Base-by-base conservation (phyloP, 2,329 filamentous ascomycete genomes). In the Dactylonectria macrodidyma region DNA sequence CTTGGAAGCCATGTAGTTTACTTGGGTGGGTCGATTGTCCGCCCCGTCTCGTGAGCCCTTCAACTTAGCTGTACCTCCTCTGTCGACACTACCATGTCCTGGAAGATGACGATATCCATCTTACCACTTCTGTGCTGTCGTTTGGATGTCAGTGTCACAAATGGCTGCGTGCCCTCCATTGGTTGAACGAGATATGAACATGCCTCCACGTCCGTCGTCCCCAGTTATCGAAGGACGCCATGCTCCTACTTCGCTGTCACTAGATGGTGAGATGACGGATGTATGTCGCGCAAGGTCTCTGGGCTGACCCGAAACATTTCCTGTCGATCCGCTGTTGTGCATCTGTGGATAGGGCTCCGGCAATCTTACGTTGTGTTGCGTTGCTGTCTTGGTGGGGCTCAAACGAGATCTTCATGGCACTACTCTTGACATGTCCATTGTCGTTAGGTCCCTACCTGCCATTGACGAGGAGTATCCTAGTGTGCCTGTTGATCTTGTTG, bases 361-460 rank as follows among this genome's bases (percentile, higher is more conserved):
- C 88, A 75, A 86, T 85, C 68, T 81, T 87, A 19, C 87, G 89
- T 34, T 91, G 91, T 74, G 85, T 92, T 56, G 87, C 93, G 22
- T 93, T 94, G 75, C 86, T 95, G 56, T 90, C 91, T 93, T 79
- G 92, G 91, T 94, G 92, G 91, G 92, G 92, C 6, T 86, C 91
- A 0, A 91, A 88, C 7, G 75, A 90, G 71, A 92, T 94, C 68
- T 86, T 90, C 57, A 84, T 33, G 91, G 91, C 5, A 81, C 61
- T 92, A 91, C 73, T 83, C 82, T 8, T 30, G 26, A 30, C 26
- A 30, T 4, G 26, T 30, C 4, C 26, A 30, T 30, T 30, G 26
- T 30, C 7, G 26, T 30, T 30, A 2, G 4, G 26, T 30, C 26
- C 26, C 26, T 30, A 30, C 26, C 26, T 30, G 26, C 1, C 26